phyloP scores from a whole-genome alignment of 2,329 filamentous ascomycete species.

The Ophiostoma sp. region DNA sequence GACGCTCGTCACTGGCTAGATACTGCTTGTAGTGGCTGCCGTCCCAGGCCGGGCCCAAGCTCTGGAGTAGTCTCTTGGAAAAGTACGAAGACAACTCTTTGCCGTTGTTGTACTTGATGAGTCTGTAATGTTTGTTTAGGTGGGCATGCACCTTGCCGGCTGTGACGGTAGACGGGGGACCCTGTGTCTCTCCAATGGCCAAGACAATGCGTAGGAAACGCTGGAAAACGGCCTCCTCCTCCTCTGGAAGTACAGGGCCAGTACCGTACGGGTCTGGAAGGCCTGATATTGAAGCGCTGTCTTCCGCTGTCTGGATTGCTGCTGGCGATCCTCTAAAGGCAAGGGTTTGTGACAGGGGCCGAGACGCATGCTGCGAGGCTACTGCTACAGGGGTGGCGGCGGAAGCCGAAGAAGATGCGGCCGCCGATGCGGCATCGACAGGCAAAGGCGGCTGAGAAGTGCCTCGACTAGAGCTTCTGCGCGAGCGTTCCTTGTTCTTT shows the following conservation, averaged over 20 bases:
- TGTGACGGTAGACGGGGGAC: constrained; percentile 31
- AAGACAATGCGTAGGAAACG: constrained; percentile 28
- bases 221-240: constrained; percentile 1
- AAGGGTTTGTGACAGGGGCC: neutral
- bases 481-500: constrained; percentile 22
- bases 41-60: constrained; percentile 36
- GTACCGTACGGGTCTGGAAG: neutral
- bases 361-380: constrained; percentile 13
- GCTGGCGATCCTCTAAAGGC: neutral
- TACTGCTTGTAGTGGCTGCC: constrained; percentile 34
- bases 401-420: neutral
- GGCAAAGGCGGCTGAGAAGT: neutral
- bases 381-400: too few relatives aligned
- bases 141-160: constrained; percentile 33
- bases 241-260: neutral
- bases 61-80: constrained; percentile 37
- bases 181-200: constrained; percentile 31
- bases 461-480: constrained; percentile 20
- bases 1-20: constrained; percentile 33
- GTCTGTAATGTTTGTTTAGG: constrained; percentile 39
- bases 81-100: constrained; percentile 44
- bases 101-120: constrained; percentile 36
- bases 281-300: neutral
- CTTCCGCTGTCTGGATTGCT: neutral
- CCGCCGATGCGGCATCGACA: neutral